These are phyloP conservation scores for Erigeron canadensis DNA, from an alignment of 129 eudicot species.

Conservation along the genomic window DNA sequence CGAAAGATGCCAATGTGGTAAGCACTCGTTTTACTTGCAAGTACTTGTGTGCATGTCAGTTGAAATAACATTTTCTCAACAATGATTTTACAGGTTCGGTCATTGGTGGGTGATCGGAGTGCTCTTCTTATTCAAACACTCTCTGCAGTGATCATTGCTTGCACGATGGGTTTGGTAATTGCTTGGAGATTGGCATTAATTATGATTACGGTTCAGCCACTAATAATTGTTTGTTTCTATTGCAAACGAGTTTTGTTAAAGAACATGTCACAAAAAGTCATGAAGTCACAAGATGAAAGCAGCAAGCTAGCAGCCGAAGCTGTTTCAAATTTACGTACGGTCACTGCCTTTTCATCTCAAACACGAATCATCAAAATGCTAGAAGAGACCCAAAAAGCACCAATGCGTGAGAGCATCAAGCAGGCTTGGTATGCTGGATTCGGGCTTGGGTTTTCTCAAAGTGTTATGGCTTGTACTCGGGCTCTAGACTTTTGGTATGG, in stretches of 20 bases:
- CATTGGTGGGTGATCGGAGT: constrained; percentile 75
- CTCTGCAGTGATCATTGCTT: constrained; percentile 76
- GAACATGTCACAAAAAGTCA: constrained; percentile 61
- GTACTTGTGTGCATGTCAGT: too few species aligned
- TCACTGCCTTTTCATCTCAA: constrained; percentile 88
- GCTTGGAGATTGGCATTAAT: constrained; percentile 85
- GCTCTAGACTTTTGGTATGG: constrained; percentile 96
- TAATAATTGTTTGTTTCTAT: constrained; percentile 56
- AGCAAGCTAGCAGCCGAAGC: constrained; percentile 92
- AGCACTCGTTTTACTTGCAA: background rate
- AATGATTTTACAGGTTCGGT: constrained; percentile 60
- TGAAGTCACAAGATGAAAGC: constrained; percentile 73
- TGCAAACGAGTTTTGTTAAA: constrained; percentile 52
- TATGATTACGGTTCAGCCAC: constrained; percentile 75
- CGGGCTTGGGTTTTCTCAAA: constrained; percentile 75
- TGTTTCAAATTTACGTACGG: constrained; percentile 71
- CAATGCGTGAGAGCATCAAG: constrained; percentile 63
- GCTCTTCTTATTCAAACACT: constrained; percentile 72
- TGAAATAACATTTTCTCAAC: background rate
- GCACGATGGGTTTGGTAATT: constrained; percentile 75
- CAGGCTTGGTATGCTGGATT: constrained; percentile 93
- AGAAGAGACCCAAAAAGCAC: constrained; percentile 65
- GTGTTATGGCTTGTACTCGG: constrained; percentile 64
- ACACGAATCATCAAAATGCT: constrained; percentile 78
- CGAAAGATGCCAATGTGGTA: constrained; percentile 98